A percentile compares a stretch with the other conserved stretches of the same genome.
Conservation (phyloP, 345 rosid species). For the Citrus mangshanensis region DNA sequence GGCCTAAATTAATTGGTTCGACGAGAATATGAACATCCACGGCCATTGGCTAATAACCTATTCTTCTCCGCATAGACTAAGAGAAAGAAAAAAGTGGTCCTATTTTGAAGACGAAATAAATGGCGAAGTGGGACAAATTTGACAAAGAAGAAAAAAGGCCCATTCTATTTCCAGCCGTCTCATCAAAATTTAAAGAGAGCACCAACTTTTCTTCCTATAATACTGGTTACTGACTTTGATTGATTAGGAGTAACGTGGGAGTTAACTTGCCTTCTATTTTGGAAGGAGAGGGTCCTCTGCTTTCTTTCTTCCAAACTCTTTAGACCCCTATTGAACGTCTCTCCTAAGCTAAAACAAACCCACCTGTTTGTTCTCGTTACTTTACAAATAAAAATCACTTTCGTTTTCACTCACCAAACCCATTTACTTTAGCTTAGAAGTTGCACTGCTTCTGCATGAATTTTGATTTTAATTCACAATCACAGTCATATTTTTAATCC, state of each 20-base stretch:
- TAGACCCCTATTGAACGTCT: not conserved
- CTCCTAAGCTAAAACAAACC: constrained; percentile 9
- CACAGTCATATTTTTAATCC: not conserved
- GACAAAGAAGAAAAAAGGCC: constrained; percentile 16
- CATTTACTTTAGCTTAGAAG: constrained; percentile 11
- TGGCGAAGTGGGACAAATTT: constrained; percentile 5
- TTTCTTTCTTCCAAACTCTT: not conserved
- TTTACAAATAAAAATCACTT: constrained; percentile 9
- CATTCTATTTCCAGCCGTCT: not conserved
- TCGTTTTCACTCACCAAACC: constrained; percentile 39
- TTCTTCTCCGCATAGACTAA: not conserved
- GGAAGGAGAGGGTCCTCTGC: not conserved
- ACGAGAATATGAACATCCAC: not conserved
- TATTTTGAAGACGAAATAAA: not conserved
- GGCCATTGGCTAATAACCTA: not conserved
- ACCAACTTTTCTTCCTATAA: not conserved
- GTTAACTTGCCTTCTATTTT: not conserved
- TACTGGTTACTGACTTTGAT: not conserved
- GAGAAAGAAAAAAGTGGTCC: not conserved
- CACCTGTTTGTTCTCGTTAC: not conserved
- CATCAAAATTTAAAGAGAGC: not conserved
- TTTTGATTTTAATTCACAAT: not conserved
- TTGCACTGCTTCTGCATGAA: not conserved
- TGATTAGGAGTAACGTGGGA: constrained; percentile 20
- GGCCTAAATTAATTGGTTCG: too few species aligned